A percentile compares a stretch with the other conserved stretches of the same genome.
phyloP scores from a whole-genome alignment of 1,139 yeast species.

The Cylindricascospora bacillispora region DNA sequence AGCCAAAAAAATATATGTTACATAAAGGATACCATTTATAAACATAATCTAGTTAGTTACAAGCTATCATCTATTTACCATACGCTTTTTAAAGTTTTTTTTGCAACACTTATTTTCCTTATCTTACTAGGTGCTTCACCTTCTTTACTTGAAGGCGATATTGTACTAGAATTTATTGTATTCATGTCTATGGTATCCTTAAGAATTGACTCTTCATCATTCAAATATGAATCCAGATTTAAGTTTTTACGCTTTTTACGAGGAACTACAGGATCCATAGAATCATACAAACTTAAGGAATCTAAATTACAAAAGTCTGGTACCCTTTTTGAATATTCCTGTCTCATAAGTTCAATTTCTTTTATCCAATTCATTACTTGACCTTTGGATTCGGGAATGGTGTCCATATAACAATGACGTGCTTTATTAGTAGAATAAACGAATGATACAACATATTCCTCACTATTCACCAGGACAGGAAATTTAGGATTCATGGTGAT shows the following conservation, averaged over 20 bases:
- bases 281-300: slow-evolving; percentile 11
- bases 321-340: slow-evolving; percentile 1
- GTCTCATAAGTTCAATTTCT: slow-evolving; percentile 8
- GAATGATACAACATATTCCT: slow-evolving; percentile 9
- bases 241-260: slow-evolving; percentile 15
- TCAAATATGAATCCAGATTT: slow-evolving; percentile 10
- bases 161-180: too few relatives aligned
- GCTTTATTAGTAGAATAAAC: slow-evolving; percentile 9
- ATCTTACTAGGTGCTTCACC: slow-evolving; percentile 13
- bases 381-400: slow-evolving; percentile 9
- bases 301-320: slow-evolving; percentile 12
- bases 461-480: slow-evolving; percentile 7
- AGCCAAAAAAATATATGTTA: too few relatives aligned
- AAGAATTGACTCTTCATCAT: slow-evolving; percentile 8
- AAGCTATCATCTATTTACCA: slow-evolving; percentile 16
- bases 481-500: too few relatives aligned
- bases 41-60: too few relatives aligned
- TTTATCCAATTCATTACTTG: slow-evolving; percentile 15
- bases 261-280: slow-evolving; percentile 7
- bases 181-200: too few relatives aligned
- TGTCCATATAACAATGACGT: slow-evolving; percentile 14
- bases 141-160: too few relatives aligned
- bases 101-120: slow-evolving; percentile 23
- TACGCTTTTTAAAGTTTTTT: slow-evolving; percentile 21
- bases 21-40: too few relatives aligned